Conservation (phyloP, 768 basidiomycete species). For the Gymnopilus dilepis region DNA sequence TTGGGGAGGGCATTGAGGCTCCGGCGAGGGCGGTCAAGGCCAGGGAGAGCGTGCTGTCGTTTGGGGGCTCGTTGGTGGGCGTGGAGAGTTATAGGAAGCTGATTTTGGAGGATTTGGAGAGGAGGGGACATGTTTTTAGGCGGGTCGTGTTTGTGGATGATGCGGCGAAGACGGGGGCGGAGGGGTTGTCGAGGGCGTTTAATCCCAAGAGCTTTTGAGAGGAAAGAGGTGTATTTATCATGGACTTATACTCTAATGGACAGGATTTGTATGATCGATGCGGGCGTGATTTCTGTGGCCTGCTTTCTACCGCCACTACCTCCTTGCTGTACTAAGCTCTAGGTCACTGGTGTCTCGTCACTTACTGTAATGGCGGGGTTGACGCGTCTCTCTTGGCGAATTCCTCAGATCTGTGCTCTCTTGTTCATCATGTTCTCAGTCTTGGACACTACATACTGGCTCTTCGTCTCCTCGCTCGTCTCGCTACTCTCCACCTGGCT, state of each 20-base stretch:
- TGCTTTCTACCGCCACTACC: background rate
- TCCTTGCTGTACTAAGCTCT: background rate
- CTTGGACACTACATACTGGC: constrained; percentile 48
- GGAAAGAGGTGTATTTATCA: background rate
- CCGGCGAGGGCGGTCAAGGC: constrained; percentile 51
- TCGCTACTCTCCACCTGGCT: constrained; percentile 32
- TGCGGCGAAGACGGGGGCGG: constrained; percentile 68
- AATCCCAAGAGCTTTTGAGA: background rate
- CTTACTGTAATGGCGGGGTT: constrained; percentile 17
- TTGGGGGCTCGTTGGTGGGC: constrained; percentile 81
- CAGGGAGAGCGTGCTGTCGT: constrained; percentile 64
- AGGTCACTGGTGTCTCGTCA: no score
- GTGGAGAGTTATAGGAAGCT: constrained; percentile 62
- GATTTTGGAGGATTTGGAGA: constrained; percentile 58
- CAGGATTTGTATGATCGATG: background rate
- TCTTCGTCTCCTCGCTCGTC: constrained; percentile 40
- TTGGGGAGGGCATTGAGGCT: constrained; percentile 42
- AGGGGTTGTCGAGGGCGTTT: constrained; percentile 49
- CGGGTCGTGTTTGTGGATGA: constrained; percentile 73
- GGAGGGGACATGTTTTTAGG: constrained; percentile 65
- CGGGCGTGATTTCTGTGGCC: background rate
- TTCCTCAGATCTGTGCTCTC: constrained; percentile 27
- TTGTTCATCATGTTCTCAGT: constrained; percentile 42
- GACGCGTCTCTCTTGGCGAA: constrained; percentile 20
- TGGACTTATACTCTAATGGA: background rate